Evolutionary conservation across 257 asterid genomes (phyloP).

Genomic region (Solanum tarijense): DNA sequence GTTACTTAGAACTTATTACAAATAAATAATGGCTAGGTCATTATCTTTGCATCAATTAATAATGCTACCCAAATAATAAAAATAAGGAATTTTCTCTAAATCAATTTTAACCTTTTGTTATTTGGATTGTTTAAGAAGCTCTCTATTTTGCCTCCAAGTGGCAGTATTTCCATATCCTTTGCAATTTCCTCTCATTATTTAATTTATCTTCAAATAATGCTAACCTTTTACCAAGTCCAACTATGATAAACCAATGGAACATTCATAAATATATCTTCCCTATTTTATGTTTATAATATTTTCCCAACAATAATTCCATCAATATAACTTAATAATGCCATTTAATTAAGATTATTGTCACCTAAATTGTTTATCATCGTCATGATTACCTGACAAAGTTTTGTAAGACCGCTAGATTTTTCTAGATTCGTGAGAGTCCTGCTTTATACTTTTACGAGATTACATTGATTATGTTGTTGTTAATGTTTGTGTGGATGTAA

Average conservation of each 20-base stretch:
- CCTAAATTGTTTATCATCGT: background rate
- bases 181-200: background rate
- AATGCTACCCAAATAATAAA: background rate
- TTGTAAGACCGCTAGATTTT: background rate
- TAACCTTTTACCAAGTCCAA: background rate
- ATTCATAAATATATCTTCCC: background rate
- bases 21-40: background rate
- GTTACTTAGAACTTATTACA: background rate
- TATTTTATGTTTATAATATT: background rate
- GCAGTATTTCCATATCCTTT: conserved; percentile 12
- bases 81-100: background rate
- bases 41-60: background rate
- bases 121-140: conserved; percentile 13
- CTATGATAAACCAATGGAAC: background rate
- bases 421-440: fast-evolving
- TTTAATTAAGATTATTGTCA: background rate
- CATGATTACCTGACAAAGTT: background rate
- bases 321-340: background rate
- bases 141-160: conserved; percentile 46
- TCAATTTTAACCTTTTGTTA: background rate
- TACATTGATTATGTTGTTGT: background rate
- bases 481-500: background rate
- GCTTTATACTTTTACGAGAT: fast-evolving
- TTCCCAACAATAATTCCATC: background rate
- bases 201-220: background rate